Evolutionary conservation across 2,329 filamentous ascomycete genomes (phyloP).

Genomic region (Beauveria medogensis): DNA sequence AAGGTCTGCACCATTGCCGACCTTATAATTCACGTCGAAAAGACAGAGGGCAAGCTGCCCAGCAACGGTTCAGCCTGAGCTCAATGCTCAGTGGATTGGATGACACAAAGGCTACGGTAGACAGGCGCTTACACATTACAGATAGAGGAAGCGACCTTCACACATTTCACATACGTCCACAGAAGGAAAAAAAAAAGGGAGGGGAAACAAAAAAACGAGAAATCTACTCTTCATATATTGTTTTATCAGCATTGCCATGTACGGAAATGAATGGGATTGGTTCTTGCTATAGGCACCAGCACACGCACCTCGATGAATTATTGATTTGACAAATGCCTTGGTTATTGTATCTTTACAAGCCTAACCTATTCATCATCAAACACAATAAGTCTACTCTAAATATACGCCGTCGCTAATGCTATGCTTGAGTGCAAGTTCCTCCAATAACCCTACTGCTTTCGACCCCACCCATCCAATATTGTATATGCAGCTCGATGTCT

Average conservation of each 20-base stretch:
- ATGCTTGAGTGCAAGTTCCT: background rate
- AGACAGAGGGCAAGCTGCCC: slow-evolving; percentile 56
- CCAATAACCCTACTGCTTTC: background rate
- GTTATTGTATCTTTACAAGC: background rate
- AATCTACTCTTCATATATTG: background rate
- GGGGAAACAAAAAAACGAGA: background rate
- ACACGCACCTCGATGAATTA: slow-evolving; percentile 2
- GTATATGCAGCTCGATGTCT: no score
- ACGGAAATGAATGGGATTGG: background rate
- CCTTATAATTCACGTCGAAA: slow-evolving; percentile 71
- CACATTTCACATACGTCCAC: no score
- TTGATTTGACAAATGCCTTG: background rate
- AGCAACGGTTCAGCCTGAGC: slow-evolving; percentile 30
- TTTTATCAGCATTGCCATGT: slow-evolving; percentile 6
- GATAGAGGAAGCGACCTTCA: background rate
- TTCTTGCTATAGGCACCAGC: slow-evolving; percentile 5
- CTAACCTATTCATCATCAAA: background rate
- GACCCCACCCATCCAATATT: no score
- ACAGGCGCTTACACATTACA: background rate
- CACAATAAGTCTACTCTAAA: background rate
- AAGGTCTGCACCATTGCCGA: slow-evolving; percentile 95
- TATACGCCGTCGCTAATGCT: background rate
- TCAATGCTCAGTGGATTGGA: background rate
- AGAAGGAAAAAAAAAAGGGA: background rate
- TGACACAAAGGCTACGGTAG: background rate